Percentiles rank a stretch among this genome's conserved stretches.
phyloP scores from a whole-genome alignment of 2,329 filamentous ascomycete species.

The Didymella lethalis region DNA sequence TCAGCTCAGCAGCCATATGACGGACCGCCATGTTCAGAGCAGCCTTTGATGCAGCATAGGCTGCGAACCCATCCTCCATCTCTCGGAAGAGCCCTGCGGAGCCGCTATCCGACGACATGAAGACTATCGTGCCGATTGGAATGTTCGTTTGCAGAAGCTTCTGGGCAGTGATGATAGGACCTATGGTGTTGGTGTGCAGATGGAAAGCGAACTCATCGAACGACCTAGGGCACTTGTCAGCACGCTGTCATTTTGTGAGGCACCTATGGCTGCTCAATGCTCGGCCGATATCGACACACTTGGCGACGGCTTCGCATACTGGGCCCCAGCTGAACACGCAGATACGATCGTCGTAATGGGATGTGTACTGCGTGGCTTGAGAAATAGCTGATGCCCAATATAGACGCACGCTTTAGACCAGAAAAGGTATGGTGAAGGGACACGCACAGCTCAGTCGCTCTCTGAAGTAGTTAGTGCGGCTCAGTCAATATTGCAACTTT shows the following conservation, averaged over 20 bases:
- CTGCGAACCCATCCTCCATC: slow-evolving; percentile 66
- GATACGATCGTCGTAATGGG: slow-evolving; percentile 1
- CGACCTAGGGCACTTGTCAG: slow-evolving; percentile 49
- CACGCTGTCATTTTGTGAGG: neutral
- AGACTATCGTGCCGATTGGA: slow-evolving; percentile 58
- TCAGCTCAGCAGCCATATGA: slow-evolving; percentile 65
- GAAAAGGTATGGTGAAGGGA: slow-evolving; percentile 31
- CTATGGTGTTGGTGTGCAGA: slow-evolving; percentile 66
- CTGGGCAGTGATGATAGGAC: slow-evolving; percentile 65
- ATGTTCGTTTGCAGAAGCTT: slow-evolving; percentile 59
- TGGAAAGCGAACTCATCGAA: slow-evolving; percentile 64
- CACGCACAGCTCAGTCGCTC: slow-evolving; percentile 60
- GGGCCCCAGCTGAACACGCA: slow-evolving; percentile 1
- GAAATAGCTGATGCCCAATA: slow-evolving; percentile 19
- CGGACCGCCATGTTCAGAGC: slow-evolving; percentile 65
- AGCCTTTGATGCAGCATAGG: slow-evolving; percentile 65
- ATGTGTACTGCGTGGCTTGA: slow-evolving; percentile 3
- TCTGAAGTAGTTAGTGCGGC: slow-evolving; percentile 50
- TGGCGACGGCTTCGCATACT: slow-evolving; percentile 4
- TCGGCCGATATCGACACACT: neutral
- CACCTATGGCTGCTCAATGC: neutral
- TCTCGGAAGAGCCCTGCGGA: slow-evolving; percentile 60
- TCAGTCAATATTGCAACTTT: slow-evolving; percentile 16
- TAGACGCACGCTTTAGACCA: slow-evolving; percentile 34
- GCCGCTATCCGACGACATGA: slow-evolving; percentile 66